Percentiles rank a stretch among this genome's conserved stretches.
Conservation (phyloP, 257 asterid genomes). For the Schizonepeta tenuifolia region DNA sequence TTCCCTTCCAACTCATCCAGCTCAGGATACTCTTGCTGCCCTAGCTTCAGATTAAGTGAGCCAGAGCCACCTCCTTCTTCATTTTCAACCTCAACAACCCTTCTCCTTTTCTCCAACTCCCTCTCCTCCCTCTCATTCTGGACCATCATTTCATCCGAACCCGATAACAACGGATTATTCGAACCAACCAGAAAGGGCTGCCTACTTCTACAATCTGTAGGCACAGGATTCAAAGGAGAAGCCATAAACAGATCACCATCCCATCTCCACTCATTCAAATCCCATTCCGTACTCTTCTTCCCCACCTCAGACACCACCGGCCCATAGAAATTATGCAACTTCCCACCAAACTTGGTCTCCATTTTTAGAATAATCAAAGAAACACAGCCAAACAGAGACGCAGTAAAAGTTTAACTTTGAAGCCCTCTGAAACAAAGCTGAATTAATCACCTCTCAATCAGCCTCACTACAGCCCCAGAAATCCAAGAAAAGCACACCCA, state of each 20-base stretch:
- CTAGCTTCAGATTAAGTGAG: slow-evolving; percentile 77
- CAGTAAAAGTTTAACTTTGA: background rate
- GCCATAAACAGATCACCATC: slow-evolving; percentile 83
- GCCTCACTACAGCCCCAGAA: slow-evolving; percentile 40
- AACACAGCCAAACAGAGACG: slow-evolving; percentile 1
- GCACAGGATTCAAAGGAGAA: slow-evolving; percentile 51
- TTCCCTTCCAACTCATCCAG: slow-evolving; percentile 54
- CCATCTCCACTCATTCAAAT: slow-evolving; percentile 90
- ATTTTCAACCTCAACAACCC: slow-evolving; percentile 47
- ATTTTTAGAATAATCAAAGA: slow-evolving; percentile 22
- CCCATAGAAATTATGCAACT: slow-evolving; percentile 44
- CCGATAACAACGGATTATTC: slow-evolving; percentile 40
- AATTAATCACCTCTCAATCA: slow-evolving; percentile 31
- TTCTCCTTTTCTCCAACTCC: slow-evolving; percentile 74
- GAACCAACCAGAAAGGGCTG: slow-evolving; percentile 59
- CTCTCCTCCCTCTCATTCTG: slow-evolving; percentile 54
- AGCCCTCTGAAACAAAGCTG: slow-evolving; percentile 29
- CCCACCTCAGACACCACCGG: slow-evolving; percentile 62
- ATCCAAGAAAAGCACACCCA: slow-evolving; percentile 41
- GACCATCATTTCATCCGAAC: slow-evolving; percentile 43
- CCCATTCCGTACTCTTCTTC: slow-evolving; percentile 77
- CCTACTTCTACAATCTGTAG: slow-evolving; percentile 67
- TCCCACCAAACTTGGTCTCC: slow-evolving; percentile 47
- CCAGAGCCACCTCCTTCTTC: slow-evolving; percentile 57
- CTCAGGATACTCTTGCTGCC: slow-evolving; percentile 64